Evolutionary conservation across 768 basidiomycete species (phyloP).

Genomic region (Royoungia palumana): DNA sequence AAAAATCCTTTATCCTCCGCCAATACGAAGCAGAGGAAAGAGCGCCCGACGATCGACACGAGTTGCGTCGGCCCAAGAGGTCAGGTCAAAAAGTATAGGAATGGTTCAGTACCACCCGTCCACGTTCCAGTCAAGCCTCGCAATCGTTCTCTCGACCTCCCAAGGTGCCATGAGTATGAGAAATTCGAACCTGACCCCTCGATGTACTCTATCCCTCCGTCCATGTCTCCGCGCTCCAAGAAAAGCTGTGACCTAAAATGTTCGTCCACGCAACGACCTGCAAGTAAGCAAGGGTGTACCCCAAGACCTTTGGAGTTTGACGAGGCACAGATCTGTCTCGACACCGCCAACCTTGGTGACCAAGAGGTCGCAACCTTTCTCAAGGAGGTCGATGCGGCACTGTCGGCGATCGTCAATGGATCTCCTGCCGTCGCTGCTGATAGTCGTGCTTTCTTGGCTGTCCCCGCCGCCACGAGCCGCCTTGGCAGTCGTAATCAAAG

Average conservation of each 20-base stretch:
- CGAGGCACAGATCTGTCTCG: constrained; percentile 30
- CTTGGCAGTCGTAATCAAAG: constrained; percentile 27
- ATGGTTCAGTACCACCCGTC: constrained; percentile 31
- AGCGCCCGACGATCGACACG: constrained; percentile 32
- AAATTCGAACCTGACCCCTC: constrained; percentile 28
- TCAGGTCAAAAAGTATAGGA: constrained; percentile 30
- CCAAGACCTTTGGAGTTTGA: constrained; percentile 26
- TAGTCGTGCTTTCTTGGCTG: constrained; percentile 30
- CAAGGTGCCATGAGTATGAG: constrained; percentile 23
- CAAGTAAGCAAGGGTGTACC: constrained; percentile 25
- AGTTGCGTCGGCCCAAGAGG: constrained; percentile 31
- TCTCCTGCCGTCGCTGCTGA: constrained; percentile 29
- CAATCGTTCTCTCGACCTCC: constrained; percentile 30
- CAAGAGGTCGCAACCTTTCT: constrained; percentile 32
- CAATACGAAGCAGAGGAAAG: constrained; percentile 24
- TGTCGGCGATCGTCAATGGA: constrained; percentile 24
- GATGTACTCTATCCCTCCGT: constrained; percentile 31
- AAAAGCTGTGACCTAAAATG: constrained; percentile 20
- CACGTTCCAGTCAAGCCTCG: constrained; percentile 28
- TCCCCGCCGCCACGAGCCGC: constrained; percentile 25
- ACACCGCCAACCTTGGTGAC: constrained; percentile 29
- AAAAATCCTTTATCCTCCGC: constrained; percentile 10
- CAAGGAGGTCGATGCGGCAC: constrained; percentile 30
- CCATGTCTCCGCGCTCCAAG: constrained; percentile 23
- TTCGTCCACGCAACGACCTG: constrained; percentile 24